Conservation (phyloP, 2,329 filamentous ascomycete species). For the Curvularia hawaiiensis region DNA sequence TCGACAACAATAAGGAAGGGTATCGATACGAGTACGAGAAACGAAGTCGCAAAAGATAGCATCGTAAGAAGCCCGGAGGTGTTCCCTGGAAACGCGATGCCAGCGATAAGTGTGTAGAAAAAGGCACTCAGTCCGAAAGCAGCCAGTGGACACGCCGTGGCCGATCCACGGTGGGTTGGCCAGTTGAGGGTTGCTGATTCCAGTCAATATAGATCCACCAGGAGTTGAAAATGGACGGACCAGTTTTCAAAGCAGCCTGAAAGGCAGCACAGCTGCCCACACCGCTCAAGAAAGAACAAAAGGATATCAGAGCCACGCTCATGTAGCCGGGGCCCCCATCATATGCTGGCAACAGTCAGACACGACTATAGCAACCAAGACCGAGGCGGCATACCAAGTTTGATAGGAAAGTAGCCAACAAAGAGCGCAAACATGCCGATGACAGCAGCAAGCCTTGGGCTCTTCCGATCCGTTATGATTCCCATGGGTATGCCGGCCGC, state of each 20-base stretch:
- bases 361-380: background rate
- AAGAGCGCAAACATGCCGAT: conserved; percentile 75
- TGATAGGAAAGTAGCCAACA: conserved; percentile 84
- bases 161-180: conserved; percentile 87
- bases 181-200: conserved; percentile 81
- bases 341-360: conserved; percentile 64
- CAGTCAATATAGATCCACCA: background rate
- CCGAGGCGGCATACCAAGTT: conserved; percentile 54
- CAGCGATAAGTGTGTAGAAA: conserved; percentile 86
- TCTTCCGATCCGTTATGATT: conserved; percentile 81
- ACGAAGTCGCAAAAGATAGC: conserved; percentile 77
- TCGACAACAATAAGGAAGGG: conserved; percentile 81
- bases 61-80: conserved; percentile 82
- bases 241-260: conserved; percentile 79
- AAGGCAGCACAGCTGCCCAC: conserved; percentile 93
- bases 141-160: conserved; percentile 89
- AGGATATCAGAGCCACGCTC: conserved; percentile 66
- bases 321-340: conserved; percentile 66
- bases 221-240: conserved; percentile 36
- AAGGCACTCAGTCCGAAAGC: conserved; percentile 95
- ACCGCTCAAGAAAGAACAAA: conserved; percentile 86
- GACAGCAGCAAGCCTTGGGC: conserved; percentile 78
- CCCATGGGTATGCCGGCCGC: conserved; percentile 86
- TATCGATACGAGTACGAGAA: conserved; percentile 75
- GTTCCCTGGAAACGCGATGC: conserved; percentile 79